Conservation (phyloP, 2,329 filamentous ascomycete species). For the Ophiostoma sp. region DNA sequence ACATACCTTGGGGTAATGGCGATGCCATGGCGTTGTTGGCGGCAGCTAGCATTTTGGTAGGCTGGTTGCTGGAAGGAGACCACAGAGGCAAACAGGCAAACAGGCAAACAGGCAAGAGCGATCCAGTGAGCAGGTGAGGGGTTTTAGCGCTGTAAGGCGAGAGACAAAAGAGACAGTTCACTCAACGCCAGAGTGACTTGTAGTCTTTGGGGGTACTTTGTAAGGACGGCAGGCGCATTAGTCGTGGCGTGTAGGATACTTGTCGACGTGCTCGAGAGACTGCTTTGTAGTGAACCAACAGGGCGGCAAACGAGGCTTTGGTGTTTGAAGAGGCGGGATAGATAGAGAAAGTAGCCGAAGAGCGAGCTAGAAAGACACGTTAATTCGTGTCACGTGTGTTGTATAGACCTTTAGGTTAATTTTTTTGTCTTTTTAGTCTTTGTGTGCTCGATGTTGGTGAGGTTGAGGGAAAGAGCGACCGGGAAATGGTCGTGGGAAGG, state of each 20-base stretch:
- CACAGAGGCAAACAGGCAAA: background rate
- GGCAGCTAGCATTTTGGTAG: background rate
- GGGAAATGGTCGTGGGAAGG: too few species aligned
- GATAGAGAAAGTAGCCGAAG: background rate
- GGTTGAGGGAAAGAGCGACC: background rate
- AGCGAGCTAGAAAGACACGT: background rate
- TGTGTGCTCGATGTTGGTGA: background rate
- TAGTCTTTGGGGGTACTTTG: background rate
- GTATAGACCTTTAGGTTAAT: background rate
- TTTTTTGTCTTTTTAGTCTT: background rate
- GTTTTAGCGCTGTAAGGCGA: background rate
- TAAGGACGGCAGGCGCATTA: conserved; percentile 7
- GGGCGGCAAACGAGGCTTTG: background rate
- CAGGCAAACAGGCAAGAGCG: background rate
- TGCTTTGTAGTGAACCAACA: background rate
- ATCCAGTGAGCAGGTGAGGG: background rate
- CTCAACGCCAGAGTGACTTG: conserved; percentile 2
- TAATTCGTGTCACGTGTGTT: background rate
- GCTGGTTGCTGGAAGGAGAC: background rate
- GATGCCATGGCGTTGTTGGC: conserved; percentile 30
- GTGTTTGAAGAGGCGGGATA: too few species aligned
- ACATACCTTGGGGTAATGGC: conserved; percentile 34
- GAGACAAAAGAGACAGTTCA: background rate
- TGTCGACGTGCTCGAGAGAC: background rate
- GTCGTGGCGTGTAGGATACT: background rate